Evolutionary conservation across 345 rosid species (phyloP).

Genomic region (Aquilaria sinensis): DNA sequence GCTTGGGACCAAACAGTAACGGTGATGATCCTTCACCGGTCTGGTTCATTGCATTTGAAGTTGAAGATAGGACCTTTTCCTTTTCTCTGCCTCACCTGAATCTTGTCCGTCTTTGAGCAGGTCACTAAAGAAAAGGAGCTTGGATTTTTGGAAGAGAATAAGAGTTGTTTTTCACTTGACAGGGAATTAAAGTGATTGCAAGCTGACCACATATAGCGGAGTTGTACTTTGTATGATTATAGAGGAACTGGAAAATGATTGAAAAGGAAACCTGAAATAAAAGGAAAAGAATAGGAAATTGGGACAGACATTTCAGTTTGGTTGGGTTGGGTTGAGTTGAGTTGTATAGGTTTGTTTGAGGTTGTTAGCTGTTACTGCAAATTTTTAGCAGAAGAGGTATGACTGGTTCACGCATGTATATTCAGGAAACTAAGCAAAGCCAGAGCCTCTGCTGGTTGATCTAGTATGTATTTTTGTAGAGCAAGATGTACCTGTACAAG

Average conservation of each 20-base stretch:
- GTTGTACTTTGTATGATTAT: background rate
- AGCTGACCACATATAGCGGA: conserved; percentile 23
- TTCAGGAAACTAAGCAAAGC: conserved; percentile 14
- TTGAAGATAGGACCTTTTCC: background rate
- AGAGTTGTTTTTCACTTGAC: conserved; percentile 18
- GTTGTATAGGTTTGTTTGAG: conserved; percentile 48
- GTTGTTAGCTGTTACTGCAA: conserved; percentile 43
- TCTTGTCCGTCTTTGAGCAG: conserved; percentile 21
- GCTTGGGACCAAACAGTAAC: conserved; percentile 58
- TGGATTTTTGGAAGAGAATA: conserved; percentile 21
- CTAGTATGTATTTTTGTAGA: conserved; percentile 17
- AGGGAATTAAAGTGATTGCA: conserved; percentile 16
- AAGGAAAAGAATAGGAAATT: too few relatives aligned
- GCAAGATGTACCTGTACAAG: conserved; percentile 2
- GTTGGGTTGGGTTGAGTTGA: conserved; percentile 39
- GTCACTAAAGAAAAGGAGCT: conserved; percentile 66
- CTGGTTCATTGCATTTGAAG: conserved; percentile 1
- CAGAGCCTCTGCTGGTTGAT: conserved; percentile 15
- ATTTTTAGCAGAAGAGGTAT: conserved; percentile 47
- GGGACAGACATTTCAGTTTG: conserved; percentile 1
- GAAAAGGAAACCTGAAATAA: background rate
- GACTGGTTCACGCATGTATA: conserved; percentile 21
- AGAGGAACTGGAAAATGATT: background rate
- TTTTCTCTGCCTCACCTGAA: background rate
- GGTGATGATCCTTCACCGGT: too few relatives aligned